phyloP scores from a whole-genome alignment of 208 protist genomes.

The Trypanosoma congolense region DNA sequence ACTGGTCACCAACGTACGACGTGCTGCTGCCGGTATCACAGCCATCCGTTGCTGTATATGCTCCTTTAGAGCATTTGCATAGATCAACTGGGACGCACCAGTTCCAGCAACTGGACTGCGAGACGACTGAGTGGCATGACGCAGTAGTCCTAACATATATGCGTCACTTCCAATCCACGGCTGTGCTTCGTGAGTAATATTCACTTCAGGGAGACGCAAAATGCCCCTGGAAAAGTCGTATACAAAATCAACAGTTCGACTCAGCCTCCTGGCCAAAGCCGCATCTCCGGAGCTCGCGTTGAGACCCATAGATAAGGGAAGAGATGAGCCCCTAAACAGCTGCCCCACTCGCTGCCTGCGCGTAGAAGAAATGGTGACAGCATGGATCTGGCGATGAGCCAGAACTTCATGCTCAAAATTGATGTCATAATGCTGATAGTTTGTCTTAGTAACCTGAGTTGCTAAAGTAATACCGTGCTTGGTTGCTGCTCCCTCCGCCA shows the following conservation, averaged over 20 bases:
- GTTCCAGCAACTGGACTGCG: conserved; percentile 49
- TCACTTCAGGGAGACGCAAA: conserved; percentile 6
- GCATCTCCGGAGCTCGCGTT: conserved; percentile 11
- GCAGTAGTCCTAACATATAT: conserved; percentile 56
- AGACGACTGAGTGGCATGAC: conserved; percentile 29
- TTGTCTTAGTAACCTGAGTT: conserved; percentile 54
- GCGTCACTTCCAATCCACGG: conserved; percentile 37
- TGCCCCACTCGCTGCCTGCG: conserved; percentile 55
- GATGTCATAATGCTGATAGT: conserved; percentile 81
- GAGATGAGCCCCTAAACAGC: conserved; percentile 43
- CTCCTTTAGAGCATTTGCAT: conserved; percentile 38
- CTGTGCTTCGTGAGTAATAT: background rate
- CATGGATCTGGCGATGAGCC: conserved; percentile 55
- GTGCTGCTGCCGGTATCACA: background rate
- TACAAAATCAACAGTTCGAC: conserved; percentile 52
- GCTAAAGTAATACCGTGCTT: conserved; percentile 42
- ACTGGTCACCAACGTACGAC: conserved; percentile 5
- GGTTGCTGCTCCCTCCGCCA: conserved; percentile 35
- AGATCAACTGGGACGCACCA: conserved; percentile 26
- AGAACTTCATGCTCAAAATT: conserved; percentile 86
- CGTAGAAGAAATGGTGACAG: conserved; percentile 65
- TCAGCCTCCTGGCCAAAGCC: conserved; percentile 22
- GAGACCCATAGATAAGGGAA: conserved; percentile 16
- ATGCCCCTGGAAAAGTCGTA: conserved; percentile 48
- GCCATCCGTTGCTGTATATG: conserved; percentile 35